phyloP scores from a whole-genome alignment of 2,329 filamentous ascomycete species.

The Xylaria sp. region DNA sequence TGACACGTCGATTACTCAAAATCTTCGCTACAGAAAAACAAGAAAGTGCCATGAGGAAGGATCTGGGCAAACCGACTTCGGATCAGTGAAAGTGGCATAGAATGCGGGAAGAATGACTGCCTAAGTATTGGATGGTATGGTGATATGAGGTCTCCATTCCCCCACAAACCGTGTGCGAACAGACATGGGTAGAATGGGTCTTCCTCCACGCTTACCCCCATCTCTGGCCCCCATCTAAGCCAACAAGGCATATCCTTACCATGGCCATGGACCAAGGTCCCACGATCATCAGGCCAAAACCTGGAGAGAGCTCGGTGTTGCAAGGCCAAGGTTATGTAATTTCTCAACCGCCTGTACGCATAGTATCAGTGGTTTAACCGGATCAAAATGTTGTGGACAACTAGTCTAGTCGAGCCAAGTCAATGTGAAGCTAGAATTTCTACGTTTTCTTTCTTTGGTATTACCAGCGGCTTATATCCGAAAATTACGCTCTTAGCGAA shows the following conservation, averaged over 20 bases:
- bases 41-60: constrained; percentile 30
- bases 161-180: constrained; percentile 30
- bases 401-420: background rate
- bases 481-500: background rate
- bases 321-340: constrained; percentile 12
- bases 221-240: constrained; percentile 32
- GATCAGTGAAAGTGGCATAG: constrained; percentile 24
- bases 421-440: constrained; percentile 2
- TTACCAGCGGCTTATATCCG: constrained; percentile 10
- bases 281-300: constrained; percentile 27
- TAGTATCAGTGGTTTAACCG: background rate
- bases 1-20: constrained; percentile 24
- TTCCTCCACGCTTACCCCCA: constrained; percentile 33
- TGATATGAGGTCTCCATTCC: constrained; percentile 30
- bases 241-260: constrained; percentile 14
- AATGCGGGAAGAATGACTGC: constrained; percentile 12
- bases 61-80: constrained; percentile 17
- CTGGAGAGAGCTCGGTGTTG: constrained; percentile 27
- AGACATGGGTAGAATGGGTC: constrained; percentile 25
- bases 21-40: constrained; percentile 7
- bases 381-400: background rate
- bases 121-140: constrained; percentile 29
- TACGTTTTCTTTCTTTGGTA: background rate
- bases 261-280: constrained; percentile 12
- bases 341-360: background rate